Conservation (phyloP, 179 eudicot genomes). For the Sideroxylon spinosum region DNA sequence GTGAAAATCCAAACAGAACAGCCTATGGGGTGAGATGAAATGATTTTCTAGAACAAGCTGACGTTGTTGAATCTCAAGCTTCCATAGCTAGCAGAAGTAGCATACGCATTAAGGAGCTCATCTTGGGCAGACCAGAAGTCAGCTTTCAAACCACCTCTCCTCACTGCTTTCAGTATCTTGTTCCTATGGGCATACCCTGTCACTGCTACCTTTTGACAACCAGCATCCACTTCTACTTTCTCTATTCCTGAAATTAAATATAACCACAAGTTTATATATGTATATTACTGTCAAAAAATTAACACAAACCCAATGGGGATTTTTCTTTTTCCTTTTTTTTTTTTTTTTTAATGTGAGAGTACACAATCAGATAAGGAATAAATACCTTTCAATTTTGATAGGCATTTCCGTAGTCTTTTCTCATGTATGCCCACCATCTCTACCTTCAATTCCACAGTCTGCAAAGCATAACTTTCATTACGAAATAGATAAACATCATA, state of each 20-base stretch:
- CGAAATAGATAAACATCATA: neutral
- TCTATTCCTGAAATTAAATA: constrained; percentile 22
- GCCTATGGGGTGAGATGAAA: no score
- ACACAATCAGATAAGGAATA: neutral
- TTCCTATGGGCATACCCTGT: constrained; percentile 32
- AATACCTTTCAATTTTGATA: constrained; percentile 28
- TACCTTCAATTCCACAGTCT: constrained; percentile 31
- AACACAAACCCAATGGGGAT: neutral
- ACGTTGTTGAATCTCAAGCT: constrained; percentile 27
- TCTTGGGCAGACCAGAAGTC: constrained; percentile 37
- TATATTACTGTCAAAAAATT: neutral
- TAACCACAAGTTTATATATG: no score
- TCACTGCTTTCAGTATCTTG: constrained; percentile 32
- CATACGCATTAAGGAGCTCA: constrained; percentile 29
- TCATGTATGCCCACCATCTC: constrained; percentile 39
- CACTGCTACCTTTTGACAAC: constrained; percentile 28
- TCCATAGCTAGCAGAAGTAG: constrained; percentile 17
- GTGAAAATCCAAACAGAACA: no score
- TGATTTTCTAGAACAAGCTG: constrained; percentile 19
- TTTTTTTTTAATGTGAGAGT: no score
- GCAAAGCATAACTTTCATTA: neutral
- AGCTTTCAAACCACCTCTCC: constrained; percentile 30
- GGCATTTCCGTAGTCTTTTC: constrained; percentile 28
- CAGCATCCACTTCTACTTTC: constrained; percentile 33
- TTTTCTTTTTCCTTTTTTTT: no score